These are phyloP conservation scores for Diutina neorugosa DNA, from an alignment of 1,139 yeast genomes.

Conservation along the genomic window DNA sequence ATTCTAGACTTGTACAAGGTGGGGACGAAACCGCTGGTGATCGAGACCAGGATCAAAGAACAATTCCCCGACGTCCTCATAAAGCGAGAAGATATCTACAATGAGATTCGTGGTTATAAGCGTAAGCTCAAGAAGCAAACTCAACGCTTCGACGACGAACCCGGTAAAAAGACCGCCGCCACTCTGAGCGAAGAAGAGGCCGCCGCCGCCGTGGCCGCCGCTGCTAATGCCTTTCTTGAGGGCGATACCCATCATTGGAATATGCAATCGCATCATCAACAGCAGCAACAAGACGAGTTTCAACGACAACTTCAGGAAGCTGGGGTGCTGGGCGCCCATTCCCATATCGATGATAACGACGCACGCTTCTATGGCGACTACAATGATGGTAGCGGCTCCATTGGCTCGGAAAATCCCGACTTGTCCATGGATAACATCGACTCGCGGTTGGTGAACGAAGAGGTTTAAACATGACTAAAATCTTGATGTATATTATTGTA, in stretches of 20 bases:
- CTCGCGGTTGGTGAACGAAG: slow-evolving; percentile 35
- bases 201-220: slow-evolving; percentile 4
- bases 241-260: background rate
- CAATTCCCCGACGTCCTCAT: slow-evolving; percentile 44
- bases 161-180: slow-evolving; percentile 15
- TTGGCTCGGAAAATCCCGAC: slow-evolving; percentile 16
- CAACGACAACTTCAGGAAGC: slow-evolving; percentile 27
- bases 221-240: slow-evolving; percentile 2
- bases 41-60: slow-evolving; percentile 40
- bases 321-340: slow-evolving; percentile 19
- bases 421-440: slow-evolving; percentile 38
- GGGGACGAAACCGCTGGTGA: slow-evolving; percentile 48
- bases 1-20: slow-evolving; percentile 41
- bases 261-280: slow-evolving; percentile 18
- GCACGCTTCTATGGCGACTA: background rate
- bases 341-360: slow-evolving; percentile 3
- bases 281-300: slow-evolving; percentile 23
- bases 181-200: slow-evolving; percentile 19
- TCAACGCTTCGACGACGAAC: slow-evolving; percentile 6
- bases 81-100: slow-evolving; percentile 46
- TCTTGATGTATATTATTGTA: background rate
- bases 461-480: slow-evolving; percentile 5
- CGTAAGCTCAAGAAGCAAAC: slow-evolving; percentile 36
- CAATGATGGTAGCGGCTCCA: background rate
- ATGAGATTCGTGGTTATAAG: slow-evolving; percentile 47